Conservation (phyloP, 371 early-diverging fungal species). For the Massospora cicadina region DNA sequence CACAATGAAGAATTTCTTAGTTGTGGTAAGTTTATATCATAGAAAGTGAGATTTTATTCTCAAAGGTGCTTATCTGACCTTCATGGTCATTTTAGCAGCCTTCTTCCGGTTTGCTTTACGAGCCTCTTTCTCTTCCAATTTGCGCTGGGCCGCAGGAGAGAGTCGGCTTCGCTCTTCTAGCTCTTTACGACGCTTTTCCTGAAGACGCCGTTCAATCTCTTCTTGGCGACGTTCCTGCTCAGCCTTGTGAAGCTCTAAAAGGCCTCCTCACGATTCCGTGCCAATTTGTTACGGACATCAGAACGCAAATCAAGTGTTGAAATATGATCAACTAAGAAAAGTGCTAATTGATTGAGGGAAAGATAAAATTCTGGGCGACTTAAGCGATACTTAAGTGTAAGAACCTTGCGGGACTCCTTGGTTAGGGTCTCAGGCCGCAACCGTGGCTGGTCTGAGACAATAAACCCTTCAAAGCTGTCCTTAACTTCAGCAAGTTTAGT, state of each 20-base stretch:
- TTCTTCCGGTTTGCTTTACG: neutral
- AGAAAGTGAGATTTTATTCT: no score
- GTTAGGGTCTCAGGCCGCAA: neutral
- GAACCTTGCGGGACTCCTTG: neutral
- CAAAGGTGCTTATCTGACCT: neutral
- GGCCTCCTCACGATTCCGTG: constrained; percentile 6
- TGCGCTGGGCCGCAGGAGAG: constrained; percentile 4
- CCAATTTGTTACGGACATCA: constrained; percentile 4
- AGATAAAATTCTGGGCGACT: neutral
- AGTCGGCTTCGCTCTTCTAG: constrained; percentile 1
- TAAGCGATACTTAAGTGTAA: constrained; percentile 3
- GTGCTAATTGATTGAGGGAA: neutral
- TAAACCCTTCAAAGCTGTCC: neutral
- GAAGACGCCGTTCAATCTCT: constrained; percentile 1
- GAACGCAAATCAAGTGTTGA: neutral
- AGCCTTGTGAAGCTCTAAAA: neutral
- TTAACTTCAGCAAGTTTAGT: neutral
- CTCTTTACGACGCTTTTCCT: constrained; percentile 5
- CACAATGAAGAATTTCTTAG: no score
- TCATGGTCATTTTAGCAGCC: constrained; percentile 5
- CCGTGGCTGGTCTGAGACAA: constrained; percentile 8
- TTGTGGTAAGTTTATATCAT: no score
- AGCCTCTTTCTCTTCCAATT: constrained; percentile 10
- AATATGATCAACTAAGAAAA: constrained; percentile 4
- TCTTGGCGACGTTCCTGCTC: neutral